Conservation (phyloP, 805 yeast species). For the Wickerhamiella lipophila region DNA sequence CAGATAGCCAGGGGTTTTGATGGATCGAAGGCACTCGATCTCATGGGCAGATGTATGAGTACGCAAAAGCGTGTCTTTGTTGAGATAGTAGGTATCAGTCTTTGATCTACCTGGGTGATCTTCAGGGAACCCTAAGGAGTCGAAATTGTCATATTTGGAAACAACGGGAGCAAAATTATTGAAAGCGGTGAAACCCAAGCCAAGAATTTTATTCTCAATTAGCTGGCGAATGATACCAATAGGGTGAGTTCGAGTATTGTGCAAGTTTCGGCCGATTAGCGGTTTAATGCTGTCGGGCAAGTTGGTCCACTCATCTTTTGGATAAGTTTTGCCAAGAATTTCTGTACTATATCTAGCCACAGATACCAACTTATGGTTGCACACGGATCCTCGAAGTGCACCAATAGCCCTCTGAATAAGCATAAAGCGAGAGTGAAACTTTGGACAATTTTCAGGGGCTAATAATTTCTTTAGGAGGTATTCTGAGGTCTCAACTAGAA, state of each 20-base stretch:
- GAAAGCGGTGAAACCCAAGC: constrained; percentile 57
- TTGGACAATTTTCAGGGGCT: no score
- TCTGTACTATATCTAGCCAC: background rate
- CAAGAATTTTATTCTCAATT: constrained; percentile 54
- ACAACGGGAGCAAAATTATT: constrained; percentile 77
- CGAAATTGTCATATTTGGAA: constrained; percentile 72
- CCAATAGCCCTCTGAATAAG: constrained; percentile 1
- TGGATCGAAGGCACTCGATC: constrained; percentile 58
- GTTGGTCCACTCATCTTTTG: constrained; percentile 72
- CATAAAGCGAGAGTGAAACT: background rate
- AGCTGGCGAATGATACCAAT: constrained; percentile 70
- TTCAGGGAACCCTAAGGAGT: constrained; percentile 74
- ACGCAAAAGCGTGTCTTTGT: constrained; percentile 56
- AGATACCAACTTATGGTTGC: background rate
- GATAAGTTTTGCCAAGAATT: constrained; percentile 40
- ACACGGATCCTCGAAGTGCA: background rate
- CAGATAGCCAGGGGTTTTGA: constrained; percentile 71
- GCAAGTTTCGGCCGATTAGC: constrained; percentile 60
- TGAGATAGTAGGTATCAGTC: constrained; percentile 86
- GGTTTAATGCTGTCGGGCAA: constrained; percentile 61
- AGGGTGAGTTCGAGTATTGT: constrained; percentile 68
- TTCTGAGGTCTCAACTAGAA: no score
- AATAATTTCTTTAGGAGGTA: no score
- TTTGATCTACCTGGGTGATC: constrained; percentile 91
- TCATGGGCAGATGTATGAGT: constrained; percentile 98